Evolutionary conservation across 768 basidiomycete genomes (phyloP).

Genomic region (Kwoniella botswanensis): DNA sequence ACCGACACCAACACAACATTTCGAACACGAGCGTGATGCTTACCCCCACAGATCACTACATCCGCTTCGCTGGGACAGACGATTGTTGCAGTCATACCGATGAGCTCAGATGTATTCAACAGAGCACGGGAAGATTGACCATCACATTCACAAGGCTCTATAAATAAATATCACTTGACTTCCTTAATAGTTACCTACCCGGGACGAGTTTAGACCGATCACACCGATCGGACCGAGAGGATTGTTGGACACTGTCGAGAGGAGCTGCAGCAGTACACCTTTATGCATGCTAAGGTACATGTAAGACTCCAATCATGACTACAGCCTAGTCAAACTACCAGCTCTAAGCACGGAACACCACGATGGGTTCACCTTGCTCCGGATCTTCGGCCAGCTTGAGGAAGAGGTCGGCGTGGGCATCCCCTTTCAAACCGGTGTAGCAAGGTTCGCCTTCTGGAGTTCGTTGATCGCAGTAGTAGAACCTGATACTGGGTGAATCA

Average conservation of each 20-base stretch:
- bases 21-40: background rate
- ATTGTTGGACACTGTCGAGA: too few relatives aligned
- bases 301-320: too few relatives aligned
- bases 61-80: slow-evolving; percentile 8
- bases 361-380: slow-evolving; percentile 12
- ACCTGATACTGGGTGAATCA: background rate
- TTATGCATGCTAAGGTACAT: too few relatives aligned
- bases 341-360: slow-evolving; percentile 7
- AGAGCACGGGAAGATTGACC: background rate
- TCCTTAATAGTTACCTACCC: too few relatives aligned
- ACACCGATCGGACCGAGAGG: too few relatives aligned
- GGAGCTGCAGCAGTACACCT: too few relatives aligned
- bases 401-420: slow-evolving; percentile 12
- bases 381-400: slow-evolving; percentile 7
- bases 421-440: slow-evolving; percentile 10
- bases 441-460: slow-evolving; percentile 3
- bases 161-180: too few relatives aligned
- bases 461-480: slow-evolving; percentile 13
- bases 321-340: background rate
- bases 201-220: too few relatives aligned
- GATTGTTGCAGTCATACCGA: background rate
- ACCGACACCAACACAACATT: background rate
- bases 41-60: slow-evolving; percentile 20
- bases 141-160: background rate
- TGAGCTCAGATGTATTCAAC: background rate